A percentile compares a stretch with the other conserved stretches of the same genome.
Conservation (phyloP, 257 asterid species). For the Henckelia pumila region DNA sequence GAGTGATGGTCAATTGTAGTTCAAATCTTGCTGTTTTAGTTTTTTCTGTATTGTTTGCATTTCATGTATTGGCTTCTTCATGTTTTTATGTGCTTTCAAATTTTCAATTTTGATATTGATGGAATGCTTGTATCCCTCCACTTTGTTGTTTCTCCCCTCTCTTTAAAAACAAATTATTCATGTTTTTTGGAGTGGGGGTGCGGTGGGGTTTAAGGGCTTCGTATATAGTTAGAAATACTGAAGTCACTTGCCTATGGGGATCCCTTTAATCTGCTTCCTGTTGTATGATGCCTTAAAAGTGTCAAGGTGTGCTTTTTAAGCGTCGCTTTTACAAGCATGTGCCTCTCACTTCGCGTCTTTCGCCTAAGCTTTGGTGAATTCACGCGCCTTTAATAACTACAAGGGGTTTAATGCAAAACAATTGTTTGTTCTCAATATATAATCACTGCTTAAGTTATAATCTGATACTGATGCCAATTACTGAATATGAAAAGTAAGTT, state of each 20-base stretch:
- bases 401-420: neutral
- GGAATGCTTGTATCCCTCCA: constrained; percentile 10
- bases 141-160: neutral
- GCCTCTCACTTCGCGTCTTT: neutral
- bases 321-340: neutral
- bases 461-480: neutral
- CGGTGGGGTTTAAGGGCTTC: too few species aligned
- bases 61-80: too few species aligned
- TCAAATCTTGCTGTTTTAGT: too few species aligned
- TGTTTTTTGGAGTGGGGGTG: neutral
- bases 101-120: neutral
- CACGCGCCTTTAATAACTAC: neutral
- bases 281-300: too few species aligned
- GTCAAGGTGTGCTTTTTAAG: too few species aligned
- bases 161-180: neutral
- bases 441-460: neutral
- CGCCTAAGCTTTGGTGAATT: neutral
- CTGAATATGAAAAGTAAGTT: neutral
- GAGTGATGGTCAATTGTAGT: too few species aligned
- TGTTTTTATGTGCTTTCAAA: too few species aligned
- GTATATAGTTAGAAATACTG: too few species aligned
- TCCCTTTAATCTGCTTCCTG: too few species aligned
- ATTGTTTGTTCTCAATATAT: neutral
- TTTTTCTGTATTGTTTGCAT: too few species aligned
- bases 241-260: too few species aligned